phyloP scores from a whole-genome alignment of 1,284 basidiomycete species.

The Coniferiporia sulphurascens region DNA sequence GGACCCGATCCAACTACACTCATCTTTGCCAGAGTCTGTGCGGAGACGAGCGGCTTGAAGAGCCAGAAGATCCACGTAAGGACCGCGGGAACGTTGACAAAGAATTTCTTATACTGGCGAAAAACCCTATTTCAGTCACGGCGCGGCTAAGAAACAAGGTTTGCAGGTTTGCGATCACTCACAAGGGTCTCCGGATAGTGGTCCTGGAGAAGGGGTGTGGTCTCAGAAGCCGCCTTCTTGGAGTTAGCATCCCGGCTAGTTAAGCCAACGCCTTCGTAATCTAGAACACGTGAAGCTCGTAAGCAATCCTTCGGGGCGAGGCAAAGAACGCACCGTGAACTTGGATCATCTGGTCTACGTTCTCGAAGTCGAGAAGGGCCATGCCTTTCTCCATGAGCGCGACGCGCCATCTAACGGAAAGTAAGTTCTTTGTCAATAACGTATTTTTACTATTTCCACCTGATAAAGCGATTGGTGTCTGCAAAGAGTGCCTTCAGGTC shows the following conservation, averaged over 20 bases:
- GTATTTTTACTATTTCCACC: conserved; percentile 35
- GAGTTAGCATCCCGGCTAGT: conserved; percentile 65
- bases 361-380: conserved; percentile 61
- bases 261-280: conserved; percentile 69
- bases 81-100: conserved; percentile 70
- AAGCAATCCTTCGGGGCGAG: not conserved
- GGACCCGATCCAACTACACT: conserved; percentile 63
- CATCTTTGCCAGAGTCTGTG: conserved; percentile 73
- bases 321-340: conserved; percentile 51
- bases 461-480: conserved; percentile 66
- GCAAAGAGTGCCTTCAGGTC: conserved; percentile 64
- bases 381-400: conserved; percentile 69
- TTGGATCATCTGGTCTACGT: conserved; percentile 69
- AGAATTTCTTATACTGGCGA: conserved; percentile 66
- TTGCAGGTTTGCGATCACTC: conserved; percentile 24
- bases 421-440: not conserved
- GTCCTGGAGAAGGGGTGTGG: conserved; percentile 62
- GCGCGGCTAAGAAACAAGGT: not conserved
- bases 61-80: conserved; percentile 78
- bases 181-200: conserved; percentile 78
- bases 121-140: not conserved
- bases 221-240: conserved; percentile 68
- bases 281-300: conserved; percentile 30
- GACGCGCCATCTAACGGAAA: conserved; percentile 59
- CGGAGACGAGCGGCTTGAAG: conserved; percentile 69